Percentiles rank a stretch among this genome's conserved stretches.
Conservation (phyloP, 805 yeast species). For the Metschnikowia santaceciliae region DNA sequence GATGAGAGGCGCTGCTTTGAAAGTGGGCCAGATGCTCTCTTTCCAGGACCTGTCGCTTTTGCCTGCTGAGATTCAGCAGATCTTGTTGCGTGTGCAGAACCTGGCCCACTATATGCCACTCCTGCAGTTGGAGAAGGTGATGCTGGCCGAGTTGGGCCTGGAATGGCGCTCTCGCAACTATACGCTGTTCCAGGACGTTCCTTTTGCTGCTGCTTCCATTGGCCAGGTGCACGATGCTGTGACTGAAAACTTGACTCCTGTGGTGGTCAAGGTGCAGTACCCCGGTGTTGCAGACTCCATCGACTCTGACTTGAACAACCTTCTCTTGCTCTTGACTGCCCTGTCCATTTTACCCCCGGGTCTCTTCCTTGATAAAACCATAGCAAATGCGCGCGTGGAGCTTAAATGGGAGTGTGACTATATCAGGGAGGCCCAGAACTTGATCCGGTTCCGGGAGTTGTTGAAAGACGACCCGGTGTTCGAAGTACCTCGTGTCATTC, state of each 20-base stretch:
- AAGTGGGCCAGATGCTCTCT: slow-evolving; percentile 94
- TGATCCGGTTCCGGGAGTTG: slow-evolving; percentile 63
- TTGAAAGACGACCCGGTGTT: slow-evolving; percentile 54
- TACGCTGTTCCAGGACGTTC: slow-evolving; percentile 74
- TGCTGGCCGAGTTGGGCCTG: slow-evolving; percentile 69
- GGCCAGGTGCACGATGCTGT: slow-evolving; percentile 93
- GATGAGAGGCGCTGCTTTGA: slow-evolving; percentile 99
- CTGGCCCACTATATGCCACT: slow-evolving; percentile 97
- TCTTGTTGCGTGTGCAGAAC: slow-evolving; percentile 82
- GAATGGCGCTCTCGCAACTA: slow-evolving; percentile 71
- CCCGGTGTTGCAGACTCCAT: slow-evolving; percentile 95
- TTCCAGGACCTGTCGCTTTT: slow-evolving; percentile 86
- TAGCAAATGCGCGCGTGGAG: slow-evolving; percentile 89
- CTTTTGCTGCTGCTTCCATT: slow-evolving; percentile 95
- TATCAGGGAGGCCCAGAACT: slow-evolving; percentile 76
- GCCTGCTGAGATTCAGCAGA: slow-evolving; percentile 80
- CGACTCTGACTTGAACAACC: slow-evolving; percentile 88
- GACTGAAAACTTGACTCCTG: slow-evolving; percentile 60
- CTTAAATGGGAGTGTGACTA: slow-evolving; percentile 98
- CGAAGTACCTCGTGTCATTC: slow-evolving; percentile 76
- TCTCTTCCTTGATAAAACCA: slow-evolving; percentile 82
- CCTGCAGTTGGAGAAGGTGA: slow-evolving; percentile 74
- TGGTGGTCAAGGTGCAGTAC: slow-evolving; percentile 93
- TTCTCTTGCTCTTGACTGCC: slow-evolving; percentile 78
- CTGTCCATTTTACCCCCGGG: slow-evolving; percentile 87